A percentile compares a stretch with the other conserved stretches of the same genome.
phyloP scores from a whole-genome alignment of 2,329 filamentous ascomycete genomes.

The Aspergillus texensis region DNA sequence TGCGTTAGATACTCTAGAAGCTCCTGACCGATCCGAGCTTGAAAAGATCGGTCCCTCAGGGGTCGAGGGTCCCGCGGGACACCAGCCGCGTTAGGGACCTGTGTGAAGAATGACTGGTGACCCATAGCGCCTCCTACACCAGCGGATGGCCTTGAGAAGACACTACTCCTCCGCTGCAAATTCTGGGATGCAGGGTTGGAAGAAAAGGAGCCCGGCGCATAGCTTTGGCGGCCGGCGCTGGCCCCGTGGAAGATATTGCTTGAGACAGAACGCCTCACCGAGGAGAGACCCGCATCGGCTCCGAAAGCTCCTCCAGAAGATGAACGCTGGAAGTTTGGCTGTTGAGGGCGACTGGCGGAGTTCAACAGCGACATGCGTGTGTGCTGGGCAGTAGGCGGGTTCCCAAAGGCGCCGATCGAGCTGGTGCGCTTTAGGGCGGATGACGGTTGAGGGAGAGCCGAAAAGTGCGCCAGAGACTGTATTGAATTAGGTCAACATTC shows the following conservation, averaged over 20 bases:
- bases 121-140: constrained; percentile 60
- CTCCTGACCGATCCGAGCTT: constrained; percentile 82
- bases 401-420: constrained; percentile 69
- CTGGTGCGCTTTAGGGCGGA: constrained; percentile 94
- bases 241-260: constrained; percentile 63
- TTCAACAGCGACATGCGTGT: constrained; percentile 85
- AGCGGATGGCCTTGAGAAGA: constrained; percentile 73
- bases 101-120: constrained; percentile 94
- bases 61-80: constrained; percentile 85
- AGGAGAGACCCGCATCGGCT: constrained; percentile 77
- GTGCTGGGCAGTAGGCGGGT: constrained; percentile 69
- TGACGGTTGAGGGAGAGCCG: constrained; percentile 83
- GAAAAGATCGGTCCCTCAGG: constrained; percentile 77
- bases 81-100: constrained; percentile 77
- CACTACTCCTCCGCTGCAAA: constrained; percentile 74
- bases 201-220: constrained; percentile 62
- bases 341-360: constrained; percentile 77
- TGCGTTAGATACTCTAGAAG: constrained; percentile 88
- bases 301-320: constrained; percentile 73
- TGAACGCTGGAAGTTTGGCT: constrained; percentile 84
- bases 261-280: constrained; percentile 78
- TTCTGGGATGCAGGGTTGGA: constrained; percentile 57
- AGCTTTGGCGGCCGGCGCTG: constrained; percentile 70
- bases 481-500: constrained; percentile 18
- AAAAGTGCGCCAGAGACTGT: constrained; percentile 56